Conservation (phyloP, 2,329 filamentous ascomycete species). For the Ilyonectria destructans region DNA sequence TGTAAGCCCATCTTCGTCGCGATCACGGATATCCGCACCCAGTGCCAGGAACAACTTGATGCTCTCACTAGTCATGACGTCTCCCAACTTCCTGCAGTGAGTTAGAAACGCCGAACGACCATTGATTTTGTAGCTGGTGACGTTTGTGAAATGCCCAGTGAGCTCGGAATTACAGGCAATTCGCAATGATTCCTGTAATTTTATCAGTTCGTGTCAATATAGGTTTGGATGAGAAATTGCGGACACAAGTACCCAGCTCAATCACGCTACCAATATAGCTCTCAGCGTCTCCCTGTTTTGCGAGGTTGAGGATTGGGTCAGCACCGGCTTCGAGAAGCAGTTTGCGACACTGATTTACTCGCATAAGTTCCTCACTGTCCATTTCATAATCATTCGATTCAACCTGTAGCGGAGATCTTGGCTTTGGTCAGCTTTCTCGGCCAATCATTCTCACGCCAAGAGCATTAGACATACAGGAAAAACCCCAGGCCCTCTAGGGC, state of each 20-base stretch:
- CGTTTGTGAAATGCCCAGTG: neutral
- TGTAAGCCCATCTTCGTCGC: neutral
- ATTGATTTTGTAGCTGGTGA: neutral
- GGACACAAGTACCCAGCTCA: neutral
- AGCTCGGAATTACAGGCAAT: conserved; percentile 20
- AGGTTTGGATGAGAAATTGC: neutral
- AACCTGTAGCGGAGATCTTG: neutral
- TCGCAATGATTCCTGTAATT: conserved; percentile 5
- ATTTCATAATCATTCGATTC: rapidly evolving
- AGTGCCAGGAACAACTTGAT: neutral
- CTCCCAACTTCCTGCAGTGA: neutral
- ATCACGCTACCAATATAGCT: neutral
- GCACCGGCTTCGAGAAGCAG: conserved; percentile 29
- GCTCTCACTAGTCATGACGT: neutral
- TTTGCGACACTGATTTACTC: conserved; percentile 12
- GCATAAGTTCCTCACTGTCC: neutral
- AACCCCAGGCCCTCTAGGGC: too few species aligned
- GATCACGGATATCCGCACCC: conserved; percentile 13
- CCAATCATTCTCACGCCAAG: neutral
- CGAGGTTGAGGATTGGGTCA: conserved; percentile 14
- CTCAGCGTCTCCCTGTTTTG: neutral
- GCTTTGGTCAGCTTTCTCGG: neutral
- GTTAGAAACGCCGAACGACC: neutral
- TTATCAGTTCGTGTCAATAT: neutral
- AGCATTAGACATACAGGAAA: neutral